A percentile compares a stretch with the other conserved stretches of the same genome.
Evolutionary conservation across 2,329 filamentous ascomycete genomes (phyloP).

Genomic region (Aspergillus sp.): DNA sequence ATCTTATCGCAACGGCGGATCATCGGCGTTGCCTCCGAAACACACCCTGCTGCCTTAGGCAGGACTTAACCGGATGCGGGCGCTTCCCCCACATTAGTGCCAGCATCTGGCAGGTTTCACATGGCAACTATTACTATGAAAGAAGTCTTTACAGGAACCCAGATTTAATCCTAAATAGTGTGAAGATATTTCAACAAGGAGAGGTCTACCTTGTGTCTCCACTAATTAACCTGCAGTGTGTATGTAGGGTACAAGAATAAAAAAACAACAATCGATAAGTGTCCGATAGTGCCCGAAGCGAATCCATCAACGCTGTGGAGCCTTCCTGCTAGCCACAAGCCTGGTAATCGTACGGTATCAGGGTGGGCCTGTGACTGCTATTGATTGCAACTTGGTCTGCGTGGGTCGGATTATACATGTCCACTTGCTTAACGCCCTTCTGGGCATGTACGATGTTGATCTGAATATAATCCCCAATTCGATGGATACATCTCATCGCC

Average conservation of each 20-base stretch:
- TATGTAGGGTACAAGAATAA: too few relatives aligned
- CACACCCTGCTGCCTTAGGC: neutral
- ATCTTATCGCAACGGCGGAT: neutral
- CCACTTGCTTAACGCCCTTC: neutral
- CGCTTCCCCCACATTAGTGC: neutral
- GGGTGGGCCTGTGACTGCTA: neutral
- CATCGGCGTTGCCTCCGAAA: constrained; percentile 3
- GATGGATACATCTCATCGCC: neutral
- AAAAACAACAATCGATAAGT: neutral
- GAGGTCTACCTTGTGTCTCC: neutral
- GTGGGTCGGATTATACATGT: constrained; percentile 3
- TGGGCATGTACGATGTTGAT: neutral
- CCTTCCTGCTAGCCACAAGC: neutral
- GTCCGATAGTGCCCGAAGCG: neutral
- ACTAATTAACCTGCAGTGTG: neutral
- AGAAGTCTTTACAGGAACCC: too few relatives aligned
- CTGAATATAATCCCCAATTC: neutral
- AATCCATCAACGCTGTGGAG: neutral
- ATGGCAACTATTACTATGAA: too few relatives aligned
- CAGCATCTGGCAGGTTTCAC: neutral
- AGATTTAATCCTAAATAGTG: too few relatives aligned
- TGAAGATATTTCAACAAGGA: too few relatives aligned
- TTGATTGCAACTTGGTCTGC: neutral
- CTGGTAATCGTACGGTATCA: neutral
- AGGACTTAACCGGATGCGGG: neutral